Evolutionary conservation across 257 asterid genomes (phyloP), one percentile per base, ranked within the genome.

Genomic region (Salvia hispanica): DNA sequence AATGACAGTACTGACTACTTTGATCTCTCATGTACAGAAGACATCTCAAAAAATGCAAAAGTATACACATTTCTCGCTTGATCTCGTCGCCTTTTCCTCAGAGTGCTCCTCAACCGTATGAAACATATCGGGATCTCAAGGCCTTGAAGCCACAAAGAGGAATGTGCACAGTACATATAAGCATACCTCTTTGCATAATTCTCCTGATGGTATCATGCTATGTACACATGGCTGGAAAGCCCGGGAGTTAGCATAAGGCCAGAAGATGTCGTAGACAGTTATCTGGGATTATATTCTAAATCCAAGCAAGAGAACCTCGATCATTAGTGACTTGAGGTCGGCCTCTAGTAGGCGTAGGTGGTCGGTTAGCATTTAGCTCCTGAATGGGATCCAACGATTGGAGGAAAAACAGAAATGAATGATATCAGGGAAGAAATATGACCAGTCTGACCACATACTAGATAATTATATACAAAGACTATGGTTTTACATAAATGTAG

Each of bases 341-440:
- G 25, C 99, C 96, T 82, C 99, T 81, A 64, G 99, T 94, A 16
- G 99, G 99, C 7, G 99, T 94, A 36, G 99, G 89, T 9, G 99
- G 99, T 16, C 98, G 82, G 73, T 94, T 91, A 66, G 98, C 98
- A 81, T 91, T 94, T 48, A 94, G 96, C 76, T 94, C 99, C 99
- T 94, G 71, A 53, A 72, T 62, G 51, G 67, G 60, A 67, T 67
- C 34, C 46, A 47, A 51, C 47, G 12, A 16, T 51, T 15, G 33
- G 25, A 57, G 37, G 5, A 25, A n/a, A 54, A 9, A 46, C 5
- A 46, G 5, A 25, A 53, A 9, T 25, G 62, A 37, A 13, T n/a
- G 5, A 62, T 21, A 68, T 21, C 40, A 34, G 42, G 4, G 9
- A 54, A 28, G 28, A 47, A 14, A 40, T 51, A 42, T 4, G 47